Conservation (phyloP, 345 rosid genomes). For the Schrenkiella parvula region DNA sequence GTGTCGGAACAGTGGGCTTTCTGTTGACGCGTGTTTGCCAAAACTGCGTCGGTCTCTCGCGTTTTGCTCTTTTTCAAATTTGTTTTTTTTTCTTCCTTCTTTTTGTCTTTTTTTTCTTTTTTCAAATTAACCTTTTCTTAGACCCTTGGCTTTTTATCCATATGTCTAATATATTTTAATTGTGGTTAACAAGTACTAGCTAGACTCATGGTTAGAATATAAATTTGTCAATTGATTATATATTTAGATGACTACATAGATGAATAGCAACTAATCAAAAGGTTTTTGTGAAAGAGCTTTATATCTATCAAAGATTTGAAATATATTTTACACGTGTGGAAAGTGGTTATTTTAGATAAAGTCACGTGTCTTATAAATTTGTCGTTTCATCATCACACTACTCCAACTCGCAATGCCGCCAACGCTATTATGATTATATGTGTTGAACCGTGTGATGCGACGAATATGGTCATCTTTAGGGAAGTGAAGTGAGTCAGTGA, state of each 20-base stretch:
- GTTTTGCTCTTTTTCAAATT: not conserved
- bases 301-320: not conserved
- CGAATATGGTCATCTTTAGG: not conserved
- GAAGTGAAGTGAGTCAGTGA: not conserved
- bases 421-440: not conserved
- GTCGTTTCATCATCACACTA: conserved; percentile 23
- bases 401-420: conserved; percentile 15
- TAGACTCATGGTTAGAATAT: not conserved
- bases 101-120: not conserved
- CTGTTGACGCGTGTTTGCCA: conserved; percentile 22
- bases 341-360: not conserved
- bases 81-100: not conserved
- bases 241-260: not conserved
- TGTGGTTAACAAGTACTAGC: not conserved
- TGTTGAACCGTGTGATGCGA: conserved; percentile 19
- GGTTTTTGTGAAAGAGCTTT: not conserved
- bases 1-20: conserved; percentile 12
- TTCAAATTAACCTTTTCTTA: no score
- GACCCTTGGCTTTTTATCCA: not conserved
- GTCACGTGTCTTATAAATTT: conserved; percentile 27
- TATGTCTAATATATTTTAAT: not conserved
- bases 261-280: not conserved
- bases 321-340: conserved; percentile 17
- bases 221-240: not conserved
- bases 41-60: conserved; percentile 35